Evolutionary conservation across 371 early-diverging fungal species (phyloP).

Genomic region (Apophysomyces sp.): DNA sequence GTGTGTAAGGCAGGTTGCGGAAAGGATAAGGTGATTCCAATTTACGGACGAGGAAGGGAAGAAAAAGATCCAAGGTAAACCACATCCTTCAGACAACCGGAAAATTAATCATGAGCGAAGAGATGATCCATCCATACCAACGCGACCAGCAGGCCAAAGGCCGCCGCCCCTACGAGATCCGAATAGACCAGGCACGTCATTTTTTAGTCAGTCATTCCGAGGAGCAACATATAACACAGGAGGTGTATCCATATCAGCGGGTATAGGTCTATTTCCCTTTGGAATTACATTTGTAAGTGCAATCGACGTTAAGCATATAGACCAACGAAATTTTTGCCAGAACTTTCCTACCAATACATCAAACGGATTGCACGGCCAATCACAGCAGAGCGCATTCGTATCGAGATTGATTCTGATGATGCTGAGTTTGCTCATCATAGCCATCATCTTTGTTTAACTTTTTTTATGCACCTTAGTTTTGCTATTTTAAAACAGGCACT

Average conservation of each 20-base stretch:
- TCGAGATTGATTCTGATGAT: conserved; percentile 71
- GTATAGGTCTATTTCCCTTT: conserved; percentile 60
- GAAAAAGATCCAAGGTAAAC: conserved; percentile 68
- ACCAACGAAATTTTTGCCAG: conserved; percentile 5
- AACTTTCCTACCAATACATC: conserved; percentile 26
- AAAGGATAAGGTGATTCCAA: conserved; percentile 76
- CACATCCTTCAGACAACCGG: neutral
- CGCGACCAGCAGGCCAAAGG: conserved; percentile 70
- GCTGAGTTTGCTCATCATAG: conserved; percentile 60
- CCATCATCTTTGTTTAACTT: conserved; percentile 56
- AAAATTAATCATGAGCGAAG: conserved; percentile 4
- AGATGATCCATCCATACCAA: conserved; percentile 54
- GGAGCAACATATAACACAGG: conserved; percentile 47
- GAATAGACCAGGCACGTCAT: conserved; percentile 40
- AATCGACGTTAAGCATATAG: neutral
- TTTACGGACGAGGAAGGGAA: conserved; percentile 77
- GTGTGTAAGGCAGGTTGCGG: conserved; percentile 81
- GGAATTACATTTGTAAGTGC: conserved; percentile 61
- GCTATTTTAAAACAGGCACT: neutral
- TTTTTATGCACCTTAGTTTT: neutral
- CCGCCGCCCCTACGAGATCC: conserved; percentile 61
- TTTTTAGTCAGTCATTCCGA: conserved; percentile 52
- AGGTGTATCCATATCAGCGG: conserved; percentile 49
- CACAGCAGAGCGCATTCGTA: conserved; percentile 62
- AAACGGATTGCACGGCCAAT: conserved; percentile 22